Evolutionary conservation across 2,329 filamentous ascomycete species (phyloP).

Genomic region (Talaromyces piceae): DNA sequence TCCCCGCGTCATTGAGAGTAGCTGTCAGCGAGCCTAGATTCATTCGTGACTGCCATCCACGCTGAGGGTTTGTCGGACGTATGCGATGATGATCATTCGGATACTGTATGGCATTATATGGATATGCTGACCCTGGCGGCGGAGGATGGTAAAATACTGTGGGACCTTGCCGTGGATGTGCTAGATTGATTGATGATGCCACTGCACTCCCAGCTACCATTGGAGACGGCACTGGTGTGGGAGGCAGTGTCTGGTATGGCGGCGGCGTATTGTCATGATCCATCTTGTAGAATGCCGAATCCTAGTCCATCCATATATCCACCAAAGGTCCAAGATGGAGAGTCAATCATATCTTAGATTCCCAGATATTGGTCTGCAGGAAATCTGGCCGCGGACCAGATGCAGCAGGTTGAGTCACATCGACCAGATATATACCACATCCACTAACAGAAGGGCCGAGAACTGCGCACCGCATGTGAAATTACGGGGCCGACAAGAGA

Average conservation of each 20-base stretch:
- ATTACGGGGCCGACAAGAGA: neutral
- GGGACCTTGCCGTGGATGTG: neutral
- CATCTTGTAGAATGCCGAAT: neutral
- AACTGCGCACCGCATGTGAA: neutral
- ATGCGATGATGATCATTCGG: neutral
- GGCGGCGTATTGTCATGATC: constrained; percentile 3
- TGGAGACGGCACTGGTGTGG: constrained; percentile 2
- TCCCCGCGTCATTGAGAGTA: constrained; percentile 8
- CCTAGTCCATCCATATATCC: neutral
- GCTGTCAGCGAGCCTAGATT: constrained; percentile 4
- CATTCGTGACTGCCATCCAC: neutral
- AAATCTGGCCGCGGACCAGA: neutral
- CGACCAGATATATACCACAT: neutral
- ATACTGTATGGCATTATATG: neutral
- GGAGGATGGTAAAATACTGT: neutral
- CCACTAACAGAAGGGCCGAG: no score
- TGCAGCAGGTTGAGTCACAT: neutral
- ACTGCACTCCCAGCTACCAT: neutral
- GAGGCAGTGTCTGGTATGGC: constrained; percentile 9
- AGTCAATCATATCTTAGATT: neutral
- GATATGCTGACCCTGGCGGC: neutral
- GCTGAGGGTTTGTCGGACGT: neutral
- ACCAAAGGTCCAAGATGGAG: neutral
- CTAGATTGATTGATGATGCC: neutral
- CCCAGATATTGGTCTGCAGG: neutral